Base-by-base conservation (phyloP, 495 filamentous ascomycete species). In the Arthonia radiata region DNA sequence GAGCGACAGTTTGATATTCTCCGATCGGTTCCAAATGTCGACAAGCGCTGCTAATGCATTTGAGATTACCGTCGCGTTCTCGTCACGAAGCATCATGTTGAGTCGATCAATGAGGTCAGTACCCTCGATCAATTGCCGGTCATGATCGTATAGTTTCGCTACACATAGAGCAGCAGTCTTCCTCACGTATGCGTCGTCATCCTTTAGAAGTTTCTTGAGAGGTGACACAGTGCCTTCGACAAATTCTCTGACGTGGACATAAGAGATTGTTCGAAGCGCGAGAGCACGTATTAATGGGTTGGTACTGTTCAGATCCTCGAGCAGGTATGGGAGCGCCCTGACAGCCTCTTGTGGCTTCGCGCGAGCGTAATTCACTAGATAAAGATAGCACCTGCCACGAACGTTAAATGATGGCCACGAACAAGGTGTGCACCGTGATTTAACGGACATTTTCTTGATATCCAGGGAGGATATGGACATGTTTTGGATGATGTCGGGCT, bases 11-110 rank as follows among this genome's bases (percentile, higher is more conserved):
- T 91, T 94, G 48, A 99, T 99, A 31, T 71, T 74, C 44, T 94
- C 86, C 42, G 80, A 93, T 27, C 83, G 60, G 44, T 93, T 86
- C 86, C 86, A 99, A 29, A 99, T 99, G 49, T 99, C 86, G 64
- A 91, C 81, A 42, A 99, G 47, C 15, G 72, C 64, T 1, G 89
- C 86, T 38, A 99, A 51, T 5, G 89, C 83, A 39, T 79, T 91
- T 8, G 89, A 80, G 5, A 94, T 82, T 8, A 99, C 86, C 0
- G 86, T 99, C 3, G 86, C 81, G 43, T 94, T 94, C 44, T 92
- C 83, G 38, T 99, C 86, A 39, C 76, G 65, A 29, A 99, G 53
- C 55, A 99, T 75, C 12, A 56, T 48, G 45, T 99, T 99, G 19
- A 99, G 57, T 27, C 71, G 64, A 40, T 94, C 86, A 37, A 99